phyloP scores from a whole-genome alignment of 495 filamentous ascomycete species.

The Talaromyces liani region DNA sequence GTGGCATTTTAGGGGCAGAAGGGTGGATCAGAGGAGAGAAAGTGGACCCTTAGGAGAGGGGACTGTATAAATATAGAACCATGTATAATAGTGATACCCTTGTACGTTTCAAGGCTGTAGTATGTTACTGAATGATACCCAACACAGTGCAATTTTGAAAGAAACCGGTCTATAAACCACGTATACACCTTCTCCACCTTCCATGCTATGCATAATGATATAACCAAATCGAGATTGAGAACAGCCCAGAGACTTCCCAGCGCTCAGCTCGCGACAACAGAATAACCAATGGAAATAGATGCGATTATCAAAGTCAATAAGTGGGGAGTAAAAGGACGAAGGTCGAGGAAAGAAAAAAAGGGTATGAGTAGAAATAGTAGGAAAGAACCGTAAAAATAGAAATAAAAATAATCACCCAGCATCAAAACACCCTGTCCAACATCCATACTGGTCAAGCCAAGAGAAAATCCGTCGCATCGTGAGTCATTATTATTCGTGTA shows the following conservation, averaged over 20 bases:
- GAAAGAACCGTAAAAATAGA: no score
- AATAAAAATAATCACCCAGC: not conserved
- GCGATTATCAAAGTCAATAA: not conserved
- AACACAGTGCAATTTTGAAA: not conserved
- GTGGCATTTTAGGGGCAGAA: constrained; percentile 35
- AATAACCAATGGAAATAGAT: not conserved
- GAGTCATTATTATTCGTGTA: not conserved
- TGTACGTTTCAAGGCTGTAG: not conserved
- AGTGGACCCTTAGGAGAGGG: not conserved
- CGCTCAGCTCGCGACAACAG: not conserved
- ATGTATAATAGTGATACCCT: constrained; percentile 20
- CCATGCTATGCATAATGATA: constrained; percentile 3
- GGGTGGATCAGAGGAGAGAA: constrained; percentile 25
- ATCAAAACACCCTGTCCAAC: not conserved
- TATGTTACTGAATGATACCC: constrained; percentile 3
- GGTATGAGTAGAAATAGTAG: not conserved
- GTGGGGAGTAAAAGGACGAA: not conserved
- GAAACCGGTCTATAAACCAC: not conserved
- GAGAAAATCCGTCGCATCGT: not conserved
- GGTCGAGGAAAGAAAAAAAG: not conserved
- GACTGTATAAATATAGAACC: not conserved
- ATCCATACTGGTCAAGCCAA: not conserved
- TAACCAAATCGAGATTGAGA: not conserved
- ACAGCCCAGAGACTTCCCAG: not conserved
- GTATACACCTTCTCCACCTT: not conserved